Evolutionary conservation across 352 stramenopile genomes (phyloP).

Genomic region (Poterioochromonas sp.): DNA sequence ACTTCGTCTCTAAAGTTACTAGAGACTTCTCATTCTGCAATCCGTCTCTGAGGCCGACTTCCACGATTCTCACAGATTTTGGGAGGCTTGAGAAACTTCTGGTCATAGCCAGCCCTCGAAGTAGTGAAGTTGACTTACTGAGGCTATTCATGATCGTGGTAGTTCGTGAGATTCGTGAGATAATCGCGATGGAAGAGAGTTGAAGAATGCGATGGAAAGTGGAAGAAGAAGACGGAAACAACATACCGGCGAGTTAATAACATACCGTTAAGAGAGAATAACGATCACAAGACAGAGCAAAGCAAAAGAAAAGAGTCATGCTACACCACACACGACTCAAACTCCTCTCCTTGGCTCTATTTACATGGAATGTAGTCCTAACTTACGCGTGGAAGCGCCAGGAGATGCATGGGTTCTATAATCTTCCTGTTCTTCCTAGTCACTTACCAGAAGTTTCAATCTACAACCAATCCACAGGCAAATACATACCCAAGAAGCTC

Average conservation of each 20-base stretch:
- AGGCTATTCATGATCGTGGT: no score
- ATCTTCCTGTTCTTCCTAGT: not conserved
- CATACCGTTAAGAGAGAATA: not conserved
- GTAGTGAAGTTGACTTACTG: no score
- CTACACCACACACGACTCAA: not conserved
- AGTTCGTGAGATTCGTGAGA: no score
- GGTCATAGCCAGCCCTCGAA: no score
- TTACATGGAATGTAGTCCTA: not conserved
- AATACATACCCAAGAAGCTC: constrained; percentile 19
- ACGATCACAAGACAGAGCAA: not conserved
- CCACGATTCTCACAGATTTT: constrained; percentile 70
- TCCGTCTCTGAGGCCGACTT: constrained; percentile 87
- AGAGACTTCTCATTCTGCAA: constrained; percentile 82
- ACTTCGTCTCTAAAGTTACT: constrained; percentile 75
- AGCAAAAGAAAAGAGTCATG: not conserved
- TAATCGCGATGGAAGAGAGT: no score
- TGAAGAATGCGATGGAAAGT: not conserved
- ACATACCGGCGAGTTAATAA: not conserved
- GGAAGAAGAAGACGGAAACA: not conserved
- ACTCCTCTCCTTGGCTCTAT: not conserved
- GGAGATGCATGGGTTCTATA: not conserved
- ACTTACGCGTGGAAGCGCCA: not conserved
- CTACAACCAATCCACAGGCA: not conserved
- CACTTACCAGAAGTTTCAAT: not conserved
- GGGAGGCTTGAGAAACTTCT: constrained; percentile 15